These are phyloP conservation scores for Canavalia ensiformis DNA, from an alignment of 306 rosid genomes.

Conservation along the genomic window DNA sequence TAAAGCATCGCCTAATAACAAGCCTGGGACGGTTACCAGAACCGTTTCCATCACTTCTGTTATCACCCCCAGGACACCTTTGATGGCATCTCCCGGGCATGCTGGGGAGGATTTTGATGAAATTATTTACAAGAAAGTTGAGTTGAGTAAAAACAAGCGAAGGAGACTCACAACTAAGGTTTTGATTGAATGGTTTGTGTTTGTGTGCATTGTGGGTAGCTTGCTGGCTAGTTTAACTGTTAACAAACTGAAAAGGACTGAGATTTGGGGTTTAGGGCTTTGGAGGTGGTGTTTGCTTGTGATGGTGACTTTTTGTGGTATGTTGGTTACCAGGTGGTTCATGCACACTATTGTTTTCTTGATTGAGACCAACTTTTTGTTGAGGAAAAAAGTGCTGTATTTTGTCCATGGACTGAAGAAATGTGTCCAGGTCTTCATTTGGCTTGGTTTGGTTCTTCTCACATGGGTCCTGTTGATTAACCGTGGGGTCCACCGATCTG, in stretches of 20 bases:
- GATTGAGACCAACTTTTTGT: constrained; percentile 85
- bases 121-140: constrained; percentile 67
- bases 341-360: constrained; percentile 77
- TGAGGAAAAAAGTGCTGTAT: constrained; percentile 81
- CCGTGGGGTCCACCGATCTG: constrained; percentile 58
- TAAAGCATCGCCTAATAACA: constrained; percentile 62
- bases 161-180: constrained; percentile 56
- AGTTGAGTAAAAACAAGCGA: constrained; percentile 61
- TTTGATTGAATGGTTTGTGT: constrained; percentile 61
- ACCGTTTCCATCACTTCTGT: constrained; percentile 56
- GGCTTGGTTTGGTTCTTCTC: constrained; percentile 76
- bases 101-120: constrained; percentile 69
- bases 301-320: constrained; percentile 80
- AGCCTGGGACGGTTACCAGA: constrained; percentile 48
- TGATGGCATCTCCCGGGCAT: constrained; percentile 57
- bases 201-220: constrained; percentile 58
- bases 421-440: constrained; percentile 75
- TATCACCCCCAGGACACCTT: constrained; percentile 56
- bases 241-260: constrained; percentile 32
- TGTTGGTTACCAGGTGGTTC: constrained; percentile 79
- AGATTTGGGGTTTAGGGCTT: constrained; percentile 68
- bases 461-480: constrained; percentile 76
- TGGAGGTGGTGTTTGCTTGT: constrained; percentile 94
- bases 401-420: constrained; percentile 95
- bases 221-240: constrained; percentile 68